phyloP scores from a whole-genome alignment of 1,139 yeast genomes.

The Suhomyces panamericanus region DNA sequence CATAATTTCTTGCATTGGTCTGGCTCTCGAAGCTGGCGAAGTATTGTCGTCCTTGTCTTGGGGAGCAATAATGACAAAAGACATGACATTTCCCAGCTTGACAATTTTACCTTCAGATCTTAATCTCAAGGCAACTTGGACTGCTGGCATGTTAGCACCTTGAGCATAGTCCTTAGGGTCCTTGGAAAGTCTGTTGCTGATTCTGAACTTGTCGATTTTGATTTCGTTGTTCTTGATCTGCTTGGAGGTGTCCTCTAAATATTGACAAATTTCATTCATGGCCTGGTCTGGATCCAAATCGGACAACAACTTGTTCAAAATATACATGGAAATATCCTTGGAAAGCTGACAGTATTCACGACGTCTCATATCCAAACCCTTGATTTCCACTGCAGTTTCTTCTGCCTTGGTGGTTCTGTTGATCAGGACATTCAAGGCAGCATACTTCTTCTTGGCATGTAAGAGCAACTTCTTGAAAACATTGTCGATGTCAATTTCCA shows the following conservation, averaged over 20 bases:
- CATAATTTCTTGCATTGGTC: constrained; percentile 72
- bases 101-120: constrained; percentile 79
- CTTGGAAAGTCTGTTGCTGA: constrained; percentile 73
- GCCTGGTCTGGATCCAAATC: constrained; percentile 80
- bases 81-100: constrained; percentile 86
- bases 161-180: constrained; percentile 74
- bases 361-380: constrained; percentile 95
- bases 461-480: constrained; percentile 81
- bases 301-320: constrained; percentile 68
- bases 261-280: constrained; percentile 67
- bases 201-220: constrained; percentile 63
- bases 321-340: constrained; percentile 79
- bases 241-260: constrained; percentile 60
- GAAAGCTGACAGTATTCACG: constrained; percentile 95
- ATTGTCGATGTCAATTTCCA: constrained; percentile 95
- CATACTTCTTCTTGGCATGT: constrained; percentile 97
- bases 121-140: constrained; percentile 85
- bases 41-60: constrained; percentile 37
- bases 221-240: constrained; percentile 64
- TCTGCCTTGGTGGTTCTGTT: constrained; percentile 53
- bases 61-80: constrained; percentile 69
- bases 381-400: constrained; percentile 69
- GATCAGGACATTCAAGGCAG: constrained; percentile 71
- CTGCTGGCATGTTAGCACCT: constrained; percentile 87
- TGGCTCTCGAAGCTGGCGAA: constrained; percentile 71